These are phyloP conservation scores for Skeletonema tropicum DNA, from an alignment of 108 stramenopile species.

Conservation along the genomic window DNA sequence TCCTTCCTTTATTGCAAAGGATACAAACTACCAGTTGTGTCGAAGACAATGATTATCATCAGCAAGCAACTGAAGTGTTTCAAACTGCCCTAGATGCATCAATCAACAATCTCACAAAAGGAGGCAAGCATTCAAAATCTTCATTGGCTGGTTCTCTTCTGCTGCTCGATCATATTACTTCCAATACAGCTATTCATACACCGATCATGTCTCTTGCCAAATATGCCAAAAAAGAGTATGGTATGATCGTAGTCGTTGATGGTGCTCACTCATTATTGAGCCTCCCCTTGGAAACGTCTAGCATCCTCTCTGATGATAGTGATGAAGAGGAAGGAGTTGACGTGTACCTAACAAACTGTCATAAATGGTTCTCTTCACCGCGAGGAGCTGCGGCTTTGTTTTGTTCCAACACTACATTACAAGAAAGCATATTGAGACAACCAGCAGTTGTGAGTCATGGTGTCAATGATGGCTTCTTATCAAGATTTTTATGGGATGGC, in stretches of 20 bases:
- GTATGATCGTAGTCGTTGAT: slow-evolving; percentile 63
- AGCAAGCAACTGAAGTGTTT: slow-evolving; percentile 38
- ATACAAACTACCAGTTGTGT: not conserved
- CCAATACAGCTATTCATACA: slow-evolving; percentile 71
- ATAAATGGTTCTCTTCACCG: slow-evolving; percentile 79
- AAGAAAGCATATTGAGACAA: slow-evolving; percentile 53
- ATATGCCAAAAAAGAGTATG: slow-evolving; percentile 49
- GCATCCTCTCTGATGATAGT: slow-evolving; percentile 4
- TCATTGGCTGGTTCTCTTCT: slow-evolving; percentile 48
- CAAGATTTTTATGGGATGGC: slow-evolving; percentile 79
- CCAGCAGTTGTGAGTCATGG: slow-evolving; percentile 77
- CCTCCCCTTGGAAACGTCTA: slow-evolving; percentile 41
- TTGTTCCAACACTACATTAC: slow-evolving; percentile 47
- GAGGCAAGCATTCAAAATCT: slow-evolving; percentile 4
- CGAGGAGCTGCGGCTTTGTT: slow-evolving; percentile 66
- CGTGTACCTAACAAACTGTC: slow-evolving; percentile 69
- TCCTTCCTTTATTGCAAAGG: slow-evolving; percentile 27
- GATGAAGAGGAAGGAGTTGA: slow-evolving; percentile 41
- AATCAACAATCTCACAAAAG: not conserved
- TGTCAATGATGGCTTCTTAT: slow-evolving; percentile 65
- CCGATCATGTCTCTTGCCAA: slow-evolving; percentile 60
- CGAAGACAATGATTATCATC: slow-evolving; percentile 18
- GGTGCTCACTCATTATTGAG: slow-evolving; percentile 77
- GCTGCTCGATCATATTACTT: slow-evolving; percentile 73
- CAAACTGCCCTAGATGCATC: slow-evolving; percentile 43